phyloP scores from a whole-genome alignment of 768 basidiomycete genomes.

The Russula ochroleuca region DNA sequence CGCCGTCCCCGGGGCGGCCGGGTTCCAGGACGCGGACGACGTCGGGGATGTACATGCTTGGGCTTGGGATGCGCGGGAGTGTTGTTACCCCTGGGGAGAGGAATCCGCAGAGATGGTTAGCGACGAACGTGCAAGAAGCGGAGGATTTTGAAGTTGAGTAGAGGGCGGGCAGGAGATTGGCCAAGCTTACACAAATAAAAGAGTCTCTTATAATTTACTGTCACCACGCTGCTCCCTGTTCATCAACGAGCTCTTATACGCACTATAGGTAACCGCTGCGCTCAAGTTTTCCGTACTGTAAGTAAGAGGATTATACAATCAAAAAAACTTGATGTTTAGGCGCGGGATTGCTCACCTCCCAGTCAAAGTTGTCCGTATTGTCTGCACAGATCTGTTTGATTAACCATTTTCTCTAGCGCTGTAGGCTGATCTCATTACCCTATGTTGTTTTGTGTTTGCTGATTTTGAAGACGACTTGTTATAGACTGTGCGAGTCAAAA shows the following conservation, averaged over 20 bases:
- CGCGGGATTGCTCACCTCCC: not conserved
- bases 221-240: not conserved
- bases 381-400: constrained; percentile 10
- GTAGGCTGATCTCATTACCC: not conserved
- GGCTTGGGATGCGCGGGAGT: constrained; percentile 44
- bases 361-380: not conserved
- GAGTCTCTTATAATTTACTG: not conserved
- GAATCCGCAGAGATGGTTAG: not conserved
- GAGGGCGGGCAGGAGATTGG: not conserved
- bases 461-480: not conserved
- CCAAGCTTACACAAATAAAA: constrained; percentile 23
- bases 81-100: constrained; percentile 1
- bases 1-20: constrained; percentile 28
- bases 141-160: constrained; percentile 6
- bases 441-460: not conserved
- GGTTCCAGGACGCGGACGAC: constrained; percentile 44
- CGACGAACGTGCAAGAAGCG: not conserved
- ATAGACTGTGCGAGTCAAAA: not conserved
- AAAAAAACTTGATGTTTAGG: constrained; percentile 3
- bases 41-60: constrained; percentile 62
- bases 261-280: not conserved
- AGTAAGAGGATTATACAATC: not conserved
- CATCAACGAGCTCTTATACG: not conserved
- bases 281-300: constrained; percentile 1
- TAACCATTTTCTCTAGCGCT: not conserved